These are phyloP conservation scores for Colletotrichum noveboracense DNA, from an alignment of 2,329 filamentous ascomycete genomes.

Conservation along the genomic window DNA sequence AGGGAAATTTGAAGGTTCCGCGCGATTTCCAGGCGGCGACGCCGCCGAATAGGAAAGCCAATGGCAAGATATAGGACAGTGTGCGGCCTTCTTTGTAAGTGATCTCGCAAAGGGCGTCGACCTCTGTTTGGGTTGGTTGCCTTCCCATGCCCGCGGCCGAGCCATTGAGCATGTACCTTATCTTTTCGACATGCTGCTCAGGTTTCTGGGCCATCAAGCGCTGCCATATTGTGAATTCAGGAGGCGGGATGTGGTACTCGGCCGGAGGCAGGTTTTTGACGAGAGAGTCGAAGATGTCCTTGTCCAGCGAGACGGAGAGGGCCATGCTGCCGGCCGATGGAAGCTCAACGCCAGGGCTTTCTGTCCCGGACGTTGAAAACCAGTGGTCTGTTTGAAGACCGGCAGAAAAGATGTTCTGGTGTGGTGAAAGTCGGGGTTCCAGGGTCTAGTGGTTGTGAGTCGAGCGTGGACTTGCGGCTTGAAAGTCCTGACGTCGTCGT, in stretches of 20 bases:
- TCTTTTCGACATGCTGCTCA: background rate
- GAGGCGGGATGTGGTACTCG: background rate
- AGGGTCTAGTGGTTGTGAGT: background rate
- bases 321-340: background rate
- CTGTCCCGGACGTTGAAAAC: background rate
- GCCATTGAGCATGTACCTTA: background rate
- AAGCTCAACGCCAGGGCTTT: background rate
- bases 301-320: background rate
- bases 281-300: background rate
- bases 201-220: background rate
- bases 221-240: conserved; percentile 2
- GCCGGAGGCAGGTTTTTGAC: background rate
- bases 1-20: conserved; percentile 43
- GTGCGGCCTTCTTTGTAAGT: conserved; percentile 35
- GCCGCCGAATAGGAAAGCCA: conserved; percentile 26
- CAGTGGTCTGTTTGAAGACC: background rate
- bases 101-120: conserved; percentile 32
- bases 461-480: background rate
- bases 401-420: background rate
- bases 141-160: conserved; percentile 19
- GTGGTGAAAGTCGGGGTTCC: background rate
- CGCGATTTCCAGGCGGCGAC: conserved; percentile 32
- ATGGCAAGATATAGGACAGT: conserved; percentile 32
- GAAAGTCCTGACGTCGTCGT: conserved; percentile 10
- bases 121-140: conserved; percentile 39